Conservation (phyloP, 2,329 filamentous ascomycete species). For the Verticillium alfalfae region DNA sequence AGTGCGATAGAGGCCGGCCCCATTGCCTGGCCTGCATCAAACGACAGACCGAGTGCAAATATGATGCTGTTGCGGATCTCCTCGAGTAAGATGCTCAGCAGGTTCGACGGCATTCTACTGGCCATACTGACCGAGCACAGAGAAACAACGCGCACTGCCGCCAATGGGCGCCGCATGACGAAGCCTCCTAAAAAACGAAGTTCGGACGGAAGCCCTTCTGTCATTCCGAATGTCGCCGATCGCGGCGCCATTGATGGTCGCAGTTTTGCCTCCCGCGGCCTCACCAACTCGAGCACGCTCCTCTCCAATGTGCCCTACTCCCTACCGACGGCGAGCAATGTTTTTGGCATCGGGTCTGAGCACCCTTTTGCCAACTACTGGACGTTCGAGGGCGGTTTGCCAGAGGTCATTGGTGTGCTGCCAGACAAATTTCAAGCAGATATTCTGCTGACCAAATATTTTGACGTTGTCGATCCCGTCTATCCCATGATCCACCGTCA, state of each 20-base stretch:
- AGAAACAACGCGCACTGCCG: constrained; percentile 50
- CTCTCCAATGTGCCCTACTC: constrained; percentile 71
- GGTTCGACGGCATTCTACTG: no score
- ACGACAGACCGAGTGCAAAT: constrained; percentile 68
- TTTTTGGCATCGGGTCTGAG: constrained; percentile 75
- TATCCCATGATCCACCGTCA: constrained; percentile 76
- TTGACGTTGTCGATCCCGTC: constrained; percentile 70
- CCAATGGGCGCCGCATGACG: constrained; percentile 50
- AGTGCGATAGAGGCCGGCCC: constrained; percentile 73
- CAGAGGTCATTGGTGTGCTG: constrained; percentile 69
- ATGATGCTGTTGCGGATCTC: constrained; percentile 70
- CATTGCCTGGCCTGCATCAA: constrained; percentile 67
- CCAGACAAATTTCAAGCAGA: constrained; percentile 73
- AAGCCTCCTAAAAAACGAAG: constrained; percentile 52
- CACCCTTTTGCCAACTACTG: constrained; percentile 82
- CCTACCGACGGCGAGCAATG: constrained; percentile 64
- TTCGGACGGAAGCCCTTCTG: constrained; percentile 22
- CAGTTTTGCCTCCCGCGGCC: constrained; percentile 39
- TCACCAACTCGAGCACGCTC: constrained; percentile 46
- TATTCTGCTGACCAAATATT: constrained; percentile 58
- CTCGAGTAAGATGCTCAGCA: constrained; percentile 54
- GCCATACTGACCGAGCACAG: constrained; percentile 24
- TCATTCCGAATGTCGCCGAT: constrained; percentile 51
- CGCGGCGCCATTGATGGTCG: constrained; percentile 40
- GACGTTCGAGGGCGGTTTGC: constrained; percentile 70